Conservation (phyloP, 2,329 filamentous ascomycete genomes). For the Alternaria ethzedia region DNA sequence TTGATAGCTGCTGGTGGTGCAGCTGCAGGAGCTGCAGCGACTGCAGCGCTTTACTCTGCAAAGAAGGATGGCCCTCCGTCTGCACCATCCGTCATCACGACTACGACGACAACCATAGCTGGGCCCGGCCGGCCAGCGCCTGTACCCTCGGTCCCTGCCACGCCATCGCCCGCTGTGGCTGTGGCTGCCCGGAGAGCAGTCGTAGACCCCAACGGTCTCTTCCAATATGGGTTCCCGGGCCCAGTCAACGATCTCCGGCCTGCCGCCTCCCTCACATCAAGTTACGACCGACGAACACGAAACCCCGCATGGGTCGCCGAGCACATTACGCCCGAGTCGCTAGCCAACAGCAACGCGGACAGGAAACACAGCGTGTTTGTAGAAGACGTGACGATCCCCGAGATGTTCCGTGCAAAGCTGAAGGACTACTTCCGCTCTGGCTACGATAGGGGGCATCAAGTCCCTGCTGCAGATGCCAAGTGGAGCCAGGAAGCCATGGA, state of each 20-base stretch:
- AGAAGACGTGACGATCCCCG: constrained; percentile 80
- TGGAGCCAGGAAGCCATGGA: constrained; percentile 96
- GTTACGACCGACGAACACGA: constrained; percentile 86
- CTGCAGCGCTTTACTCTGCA: constrained; percentile 54
- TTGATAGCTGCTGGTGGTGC: constrained; percentile 57
- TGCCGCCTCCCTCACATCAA: constrained; percentile 78
- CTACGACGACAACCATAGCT: constrained; percentile 45
- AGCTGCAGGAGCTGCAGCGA: constrained; percentile 57
- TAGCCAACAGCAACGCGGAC: constrained; percentile 77
- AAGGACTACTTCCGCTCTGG: constrained; percentile 95
- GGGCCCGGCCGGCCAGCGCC: constrained; percentile 33
- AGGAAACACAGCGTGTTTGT: constrained; percentile 82
- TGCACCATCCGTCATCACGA: constrained; percentile 40
- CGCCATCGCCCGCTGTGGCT: constrained; percentile 32
- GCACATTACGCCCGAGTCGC: constrained; percentile 90
- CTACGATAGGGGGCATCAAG: constrained; percentile 96
- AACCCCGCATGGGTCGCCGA: constrained; percentile 94
- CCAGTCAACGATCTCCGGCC: constrained; percentile 82
- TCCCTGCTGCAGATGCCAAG: constrained; percentile 93
- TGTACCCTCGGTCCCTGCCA: constrained; percentile 30
- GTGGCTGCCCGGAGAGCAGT: constrained; percentile 34
- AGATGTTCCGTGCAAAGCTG: constrained; percentile 86
- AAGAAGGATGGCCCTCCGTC: constrained; percentile 37
- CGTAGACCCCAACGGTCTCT: constrained; percentile 59
- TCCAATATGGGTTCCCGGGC: constrained; percentile 79